These are phyloP conservation scores for Ophiostoma quercus DNA, from an alignment of 2,329 filamentous ascomycete genomes.

Conservation along the genomic window DNA sequence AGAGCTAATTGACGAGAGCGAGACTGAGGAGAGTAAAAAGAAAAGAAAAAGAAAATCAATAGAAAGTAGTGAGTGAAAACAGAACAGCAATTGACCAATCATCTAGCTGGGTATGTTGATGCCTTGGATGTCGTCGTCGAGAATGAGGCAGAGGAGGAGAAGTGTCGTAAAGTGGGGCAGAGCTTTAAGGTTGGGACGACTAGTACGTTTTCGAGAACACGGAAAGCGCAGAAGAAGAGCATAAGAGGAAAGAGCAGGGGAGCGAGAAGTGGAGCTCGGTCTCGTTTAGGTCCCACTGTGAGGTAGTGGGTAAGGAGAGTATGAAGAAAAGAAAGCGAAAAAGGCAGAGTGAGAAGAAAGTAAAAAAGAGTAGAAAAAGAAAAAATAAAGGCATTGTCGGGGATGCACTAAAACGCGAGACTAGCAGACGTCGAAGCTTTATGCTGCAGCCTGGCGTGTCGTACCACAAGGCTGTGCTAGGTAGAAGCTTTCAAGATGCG, in stretches of 20 bases:
- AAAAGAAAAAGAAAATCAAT: not conserved
- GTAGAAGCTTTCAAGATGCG: not conserved
- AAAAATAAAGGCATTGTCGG: not conserved
- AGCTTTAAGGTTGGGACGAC: not conserved
- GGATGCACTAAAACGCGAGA: not conserved
- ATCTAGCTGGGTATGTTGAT: not conserved
- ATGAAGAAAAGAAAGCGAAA: not conserved
- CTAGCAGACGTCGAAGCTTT: not conserved
- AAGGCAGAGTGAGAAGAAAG: not conserved
- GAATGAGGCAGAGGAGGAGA: not conserved
- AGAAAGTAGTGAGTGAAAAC: too few species aligned
- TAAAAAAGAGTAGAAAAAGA: not conserved
- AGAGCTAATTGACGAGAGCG: not conserved
- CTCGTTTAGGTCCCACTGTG: conserved; percentile 6
- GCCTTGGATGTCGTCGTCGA: conserved; percentile 6
- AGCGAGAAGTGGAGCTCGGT: conserved; percentile 7
- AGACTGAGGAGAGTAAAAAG: not conserved
- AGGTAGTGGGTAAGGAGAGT: not conserved
- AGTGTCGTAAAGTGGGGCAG: not conserved
- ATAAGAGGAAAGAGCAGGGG: not conserved
- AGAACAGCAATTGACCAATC: not conserved
- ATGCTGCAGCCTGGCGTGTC: conserved; percentile 7
- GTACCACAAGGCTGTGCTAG: not conserved
- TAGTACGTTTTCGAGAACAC: not conserved
- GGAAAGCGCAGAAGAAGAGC: not conserved